Conservation (phyloP, 2,329 filamentous ascomycete genomes). For the Cladophialophora chaetospira region DNA sequence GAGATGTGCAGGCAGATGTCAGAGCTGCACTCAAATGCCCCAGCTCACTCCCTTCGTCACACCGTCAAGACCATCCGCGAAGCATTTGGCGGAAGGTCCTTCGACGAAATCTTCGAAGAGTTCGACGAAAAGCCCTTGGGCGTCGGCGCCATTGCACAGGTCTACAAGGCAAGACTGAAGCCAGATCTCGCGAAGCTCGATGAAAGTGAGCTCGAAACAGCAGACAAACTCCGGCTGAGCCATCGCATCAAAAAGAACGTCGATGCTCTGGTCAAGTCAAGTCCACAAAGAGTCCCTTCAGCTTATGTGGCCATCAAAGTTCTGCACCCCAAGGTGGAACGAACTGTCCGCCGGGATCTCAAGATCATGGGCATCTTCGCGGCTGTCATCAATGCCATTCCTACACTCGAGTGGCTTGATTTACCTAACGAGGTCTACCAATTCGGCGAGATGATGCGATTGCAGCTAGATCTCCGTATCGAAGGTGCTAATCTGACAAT, state of each 20-base stretch:
- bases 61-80: constrained; percentile 78
- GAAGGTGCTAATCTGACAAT: constrained; percentile 84
- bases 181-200: constrained; percentile 69
- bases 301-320: constrained; percentile 95
- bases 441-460: constrained; percentile 97
- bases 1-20: constrained; percentile 94
- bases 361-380: constrained; percentile 95
- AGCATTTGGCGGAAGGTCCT: constrained; percentile 76
- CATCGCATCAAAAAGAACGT: constrained; percentile 78
- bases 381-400: constrained; percentile 76
- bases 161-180: constrained; percentile 93
- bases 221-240: constrained; percentile 58
- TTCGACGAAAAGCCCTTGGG: constrained; percentile 88
- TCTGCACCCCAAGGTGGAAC: constrained; percentile 86
- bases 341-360: constrained; percentile 84
- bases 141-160: constrained; percentile 94
- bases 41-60: constrained; percentile 78
- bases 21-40: constrained; percentile 89
- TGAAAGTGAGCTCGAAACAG: constrained; percentile 56
- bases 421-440: constrained; percentile 91
- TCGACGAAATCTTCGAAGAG: constrained; percentile 94
- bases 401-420: constrained; percentile 95
- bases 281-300: constrained; percentile 81
- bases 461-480: constrained; percentile 94
- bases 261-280: constrained; percentile 81